Percentiles rank a stretch among this genome's conserved stretches.
phyloP scores from a whole-genome alignment of 345 rosid species.

The Firmiana major region DNA sequence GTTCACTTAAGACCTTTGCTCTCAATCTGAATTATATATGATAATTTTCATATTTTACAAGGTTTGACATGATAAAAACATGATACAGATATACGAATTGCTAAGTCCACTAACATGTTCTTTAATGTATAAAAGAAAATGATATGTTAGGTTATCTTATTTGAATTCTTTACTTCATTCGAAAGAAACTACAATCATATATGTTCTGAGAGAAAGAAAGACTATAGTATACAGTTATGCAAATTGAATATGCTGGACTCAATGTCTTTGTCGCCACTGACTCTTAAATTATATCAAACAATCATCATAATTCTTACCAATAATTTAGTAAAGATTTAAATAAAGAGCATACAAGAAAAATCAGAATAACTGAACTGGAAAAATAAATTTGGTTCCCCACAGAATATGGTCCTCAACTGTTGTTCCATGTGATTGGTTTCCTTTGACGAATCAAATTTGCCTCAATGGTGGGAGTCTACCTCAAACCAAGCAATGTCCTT shows the following conservation, averaged over 20 bases:
- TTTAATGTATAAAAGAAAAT: background rate
- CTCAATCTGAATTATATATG: no score
- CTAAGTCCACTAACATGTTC: background rate
- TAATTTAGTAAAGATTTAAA: background rate
- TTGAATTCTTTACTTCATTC: background rate
- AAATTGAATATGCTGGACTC: background rate
- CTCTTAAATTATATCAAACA: background rate
- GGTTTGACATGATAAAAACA: no score
- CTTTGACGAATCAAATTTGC: background rate
- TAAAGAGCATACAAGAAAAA: background rate
- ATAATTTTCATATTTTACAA: no score
- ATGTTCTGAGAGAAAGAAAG: background rate
- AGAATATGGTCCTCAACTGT: background rate
- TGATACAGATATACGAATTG: no score
- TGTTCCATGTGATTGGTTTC: constrained; percentile 9
- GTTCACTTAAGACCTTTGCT: background rate
- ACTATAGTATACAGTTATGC: background rate
- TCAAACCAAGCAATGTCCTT: background rate
- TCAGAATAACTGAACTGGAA: background rate
- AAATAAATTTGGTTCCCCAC: constrained; percentile 13
- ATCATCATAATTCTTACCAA: background rate
- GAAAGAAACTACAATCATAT: background rate
- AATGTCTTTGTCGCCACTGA: background rate
- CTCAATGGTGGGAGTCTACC: background rate
- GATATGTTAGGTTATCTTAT: background rate